Percentiles rank a stretch among this genome's conserved stretches.
Evolutionary conservation across 495 filamentous ascomycete species (phyloP).

Genomic region (Cairneyella variabilis): DNA sequence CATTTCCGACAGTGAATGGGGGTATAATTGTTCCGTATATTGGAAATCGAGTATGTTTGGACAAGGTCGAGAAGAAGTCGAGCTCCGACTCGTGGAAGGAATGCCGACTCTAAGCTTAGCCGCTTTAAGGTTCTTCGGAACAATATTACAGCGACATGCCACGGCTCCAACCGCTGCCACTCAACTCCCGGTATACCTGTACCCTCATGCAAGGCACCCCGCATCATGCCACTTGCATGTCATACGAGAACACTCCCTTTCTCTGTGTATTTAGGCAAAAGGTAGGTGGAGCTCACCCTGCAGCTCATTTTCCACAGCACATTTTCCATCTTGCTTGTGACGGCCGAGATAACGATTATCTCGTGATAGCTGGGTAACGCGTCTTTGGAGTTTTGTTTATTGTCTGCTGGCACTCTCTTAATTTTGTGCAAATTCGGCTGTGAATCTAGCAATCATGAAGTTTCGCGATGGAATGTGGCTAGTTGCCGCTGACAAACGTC

Average conservation of each 20-base stretch:
- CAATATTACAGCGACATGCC: not conserved
- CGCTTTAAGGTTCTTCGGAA: not conserved
- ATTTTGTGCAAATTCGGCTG: not conserved
- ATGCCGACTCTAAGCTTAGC: not conserved
- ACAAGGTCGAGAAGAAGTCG: too few relatives aligned
- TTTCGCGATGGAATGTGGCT: slow-evolving; percentile 53
- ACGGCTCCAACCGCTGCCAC: not conserved
- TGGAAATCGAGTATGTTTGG: not conserved
- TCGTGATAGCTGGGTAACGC: not conserved
- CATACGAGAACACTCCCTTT: slow-evolving; percentile 1
- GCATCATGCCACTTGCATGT: slow-evolving; percentile 3
- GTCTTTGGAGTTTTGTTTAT: not conserved
- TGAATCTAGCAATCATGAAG: slow-evolving; percentile 32
- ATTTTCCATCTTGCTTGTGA: too few relatives aligned
- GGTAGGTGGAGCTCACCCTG: too few relatives aligned
- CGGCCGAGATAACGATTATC: not conserved
- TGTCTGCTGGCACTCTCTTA: not conserved
- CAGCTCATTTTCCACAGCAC: too few relatives aligned
- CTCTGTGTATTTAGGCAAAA: not conserved
- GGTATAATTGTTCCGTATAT: not conserved
- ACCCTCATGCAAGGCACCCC: slow-evolving; percentile 9
- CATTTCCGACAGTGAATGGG: not conserved
- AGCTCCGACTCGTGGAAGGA: slow-evolving; percentile 1
- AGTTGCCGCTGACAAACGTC: slow-evolving; percentile 40
- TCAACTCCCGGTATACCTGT: not conserved